Conservation (phyloP, 2,329 filamentous ascomycete species). For the Colletotrichum eremochloae region DNA sequence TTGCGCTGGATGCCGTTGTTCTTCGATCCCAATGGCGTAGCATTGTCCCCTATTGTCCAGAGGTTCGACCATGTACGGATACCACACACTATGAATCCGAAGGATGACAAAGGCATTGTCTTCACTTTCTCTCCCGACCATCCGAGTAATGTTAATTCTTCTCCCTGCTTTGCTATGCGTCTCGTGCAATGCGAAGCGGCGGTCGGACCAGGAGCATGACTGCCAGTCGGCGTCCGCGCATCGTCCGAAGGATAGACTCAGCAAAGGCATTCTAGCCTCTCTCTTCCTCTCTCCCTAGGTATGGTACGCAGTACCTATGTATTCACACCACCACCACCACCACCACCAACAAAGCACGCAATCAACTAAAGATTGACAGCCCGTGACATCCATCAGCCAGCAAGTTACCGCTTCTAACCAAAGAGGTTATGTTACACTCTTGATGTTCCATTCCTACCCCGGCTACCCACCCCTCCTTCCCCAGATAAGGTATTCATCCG, state of each 20-base stretch:
- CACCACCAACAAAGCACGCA: no score
- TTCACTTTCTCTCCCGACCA: not conserved
- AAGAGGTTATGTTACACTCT: not conserved
- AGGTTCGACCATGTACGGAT: no score
- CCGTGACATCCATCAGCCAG: not conserved
- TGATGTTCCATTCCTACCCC: not conserved
- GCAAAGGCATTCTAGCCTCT: not conserved
- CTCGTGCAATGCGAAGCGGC: not conserved
- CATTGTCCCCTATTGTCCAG: not conserved
- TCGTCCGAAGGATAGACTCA: slow-evolving; percentile 5
- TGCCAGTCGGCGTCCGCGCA: not conserved
- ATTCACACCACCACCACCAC: slow-evolving; percentile 19
- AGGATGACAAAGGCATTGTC: slow-evolving; percentile 9
- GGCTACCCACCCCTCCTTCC: not conserved
- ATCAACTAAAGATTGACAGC: not conserved
- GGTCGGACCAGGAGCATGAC: slow-evolving; percentile 13
- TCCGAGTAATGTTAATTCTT: not conserved
- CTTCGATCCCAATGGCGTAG: not conserved
- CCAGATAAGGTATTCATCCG: slow-evolving; percentile 12
- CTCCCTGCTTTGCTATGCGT: not conserved
- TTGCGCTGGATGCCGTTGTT: slow-evolving; percentile 5
- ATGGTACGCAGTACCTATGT: not conserved
- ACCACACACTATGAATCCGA: no score
- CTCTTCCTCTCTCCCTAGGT: no score
- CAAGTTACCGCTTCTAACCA: not conserved